Base-by-base conservation (phyloP, 2,329 filamentous ascomycete genomes). In the Aspergillus pseudoglaucus region DNA sequence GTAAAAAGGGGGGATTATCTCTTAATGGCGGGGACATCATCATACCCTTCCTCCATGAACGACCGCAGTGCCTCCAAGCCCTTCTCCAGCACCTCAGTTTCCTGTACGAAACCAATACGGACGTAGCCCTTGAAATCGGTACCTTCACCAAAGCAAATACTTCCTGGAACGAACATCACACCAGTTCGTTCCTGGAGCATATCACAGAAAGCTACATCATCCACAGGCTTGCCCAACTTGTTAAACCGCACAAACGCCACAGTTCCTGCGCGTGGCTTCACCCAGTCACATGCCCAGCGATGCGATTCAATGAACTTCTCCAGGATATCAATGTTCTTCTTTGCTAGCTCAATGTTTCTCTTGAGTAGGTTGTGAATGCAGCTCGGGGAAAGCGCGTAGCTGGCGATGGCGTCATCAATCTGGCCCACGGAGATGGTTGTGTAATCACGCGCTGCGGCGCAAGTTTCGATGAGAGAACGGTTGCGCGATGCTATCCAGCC, bases 341-440 rank as follows among this genome's bases (percentile, higher is more conserved):
- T 83, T 3, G 85, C 86, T 2, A 93, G 75, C 22, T 73, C 71
- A 41, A 84, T 77, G 58, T 89, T 89, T 14, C 83, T 74, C 3
- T 70, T 73, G 2, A 88, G 72, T 2, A 89, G 68, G 9, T 69
- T 72, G 53, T 84, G 75, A n/a, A 89, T 79, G 17, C 85, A 83
- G 30, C 74, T 70, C 1, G 79, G 71, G 9, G 80, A 79, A 6
- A 95, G 71, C 0, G 90, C 89, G 60, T 84, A 91, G 23, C 80
- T 78, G 2, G 88, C 90, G 9, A 95, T 75, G 44, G 80, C 78
- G 63, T 95, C 88, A 63, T 94, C 88, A 6, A 95, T 71, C 60
- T 85, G 82, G n/a, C 86, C 87, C 0, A 94, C 88, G 35, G 85
- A 87, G 59, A 94, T 94, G 22, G 87, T 90, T 3, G 88, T 94